Base-by-base conservation (phyloP, 805 yeast genomes). In the Ogataea neopini region DNA sequence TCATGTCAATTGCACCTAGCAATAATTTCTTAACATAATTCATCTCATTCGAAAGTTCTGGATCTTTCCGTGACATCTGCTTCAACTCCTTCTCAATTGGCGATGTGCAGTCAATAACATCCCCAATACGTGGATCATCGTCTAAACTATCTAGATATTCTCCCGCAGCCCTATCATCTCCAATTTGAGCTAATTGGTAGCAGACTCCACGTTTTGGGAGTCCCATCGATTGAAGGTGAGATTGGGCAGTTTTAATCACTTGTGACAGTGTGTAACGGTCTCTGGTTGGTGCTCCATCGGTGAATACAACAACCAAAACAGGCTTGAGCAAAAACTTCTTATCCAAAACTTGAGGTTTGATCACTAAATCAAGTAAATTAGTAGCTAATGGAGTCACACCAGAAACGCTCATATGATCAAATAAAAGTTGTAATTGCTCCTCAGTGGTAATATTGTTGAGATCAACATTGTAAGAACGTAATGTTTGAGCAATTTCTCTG, bases 101-200 rank as follows among this genome's bases (percentile, higher is more conserved):
- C 3, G 63, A 58, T 1, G 63, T 59, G 40, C 61, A 57, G 36
- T 59, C 63, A 37, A 59, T 49, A 14, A 59, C 62, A 43, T 59
- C 61, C 34, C 63, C 63, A 39, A 59, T 51, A 2, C 19, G 3
- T 3, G 32, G 20, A 34, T 54, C 44, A 40, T 50, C 49, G 34
- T 59, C 62, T 23, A 59, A 40, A 11, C 50, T 44, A 30, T 59
- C 63, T 15, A 59, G 45, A 33, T 58, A 59, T 18, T 54, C 56
- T 2, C 54, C 45, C 4, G 62, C 62, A 11, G 28, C 45, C 14
- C 13, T 19, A 43, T 59, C 63, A 40, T 56, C 38, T 32, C 63
- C 63, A 38, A 59, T 56, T 43, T 59, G 63, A 1, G 63, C 63
- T 35, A 59, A 47, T 43, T 59, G 63, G 38, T 59, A 59, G 39